Conservation (phyloP, 2,329 filamentous ascomycete genomes). For the Aspergillus texensis region DNA sequence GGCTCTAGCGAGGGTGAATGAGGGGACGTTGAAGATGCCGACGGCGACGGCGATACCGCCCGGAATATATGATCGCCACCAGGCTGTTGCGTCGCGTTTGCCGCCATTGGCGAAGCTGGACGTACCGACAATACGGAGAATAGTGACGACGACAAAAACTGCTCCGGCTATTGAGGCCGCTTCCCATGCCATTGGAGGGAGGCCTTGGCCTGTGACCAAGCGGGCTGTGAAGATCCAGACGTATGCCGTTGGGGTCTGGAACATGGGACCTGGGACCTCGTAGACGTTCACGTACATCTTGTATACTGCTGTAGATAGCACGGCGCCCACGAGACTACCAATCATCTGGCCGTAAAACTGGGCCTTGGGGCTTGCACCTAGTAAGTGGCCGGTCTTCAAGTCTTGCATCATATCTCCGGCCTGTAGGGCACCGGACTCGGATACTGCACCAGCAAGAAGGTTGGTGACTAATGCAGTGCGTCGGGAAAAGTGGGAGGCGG, state of each 20-base stretch:
- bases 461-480: conserved; percentile 88
- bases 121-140: conserved; percentile 63
- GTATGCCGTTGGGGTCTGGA: conserved; percentile 91
- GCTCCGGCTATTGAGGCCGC: conserved; percentile 75
- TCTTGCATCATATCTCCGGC: conserved; percentile 97
- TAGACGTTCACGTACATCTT: conserved; percentile 90
- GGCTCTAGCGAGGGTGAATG: conserved; percentile 87
- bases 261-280: conserved; percentile 81
- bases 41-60: conserved; percentile 96
- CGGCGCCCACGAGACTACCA: conserved; percentile 80
- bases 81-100: conserved; percentile 40
- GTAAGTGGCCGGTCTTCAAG: conserved; percentile 89
- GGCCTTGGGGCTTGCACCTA: conserved; percentile 88
- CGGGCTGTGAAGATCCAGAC: conserved; percentile 98
- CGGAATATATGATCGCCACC: conserved; percentile 77
- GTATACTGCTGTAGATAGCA: conserved; percentile 86
- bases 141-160: conserved; percentile 73
- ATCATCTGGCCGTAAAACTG: conserved; percentile 98
- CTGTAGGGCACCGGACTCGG: conserved; percentile 82
- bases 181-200: conserved; percentile 80
- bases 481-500: conserved; percentile 74
- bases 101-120: conserved; percentile 35
- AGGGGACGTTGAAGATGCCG: conserved; percentile 97
- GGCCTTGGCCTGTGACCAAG: conserved; percentile 84
- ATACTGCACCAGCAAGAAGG: conserved; percentile 87